Conservation (phyloP, 2,329 filamentous ascomycete species). For the Paecilomyces sp. region DNA sequence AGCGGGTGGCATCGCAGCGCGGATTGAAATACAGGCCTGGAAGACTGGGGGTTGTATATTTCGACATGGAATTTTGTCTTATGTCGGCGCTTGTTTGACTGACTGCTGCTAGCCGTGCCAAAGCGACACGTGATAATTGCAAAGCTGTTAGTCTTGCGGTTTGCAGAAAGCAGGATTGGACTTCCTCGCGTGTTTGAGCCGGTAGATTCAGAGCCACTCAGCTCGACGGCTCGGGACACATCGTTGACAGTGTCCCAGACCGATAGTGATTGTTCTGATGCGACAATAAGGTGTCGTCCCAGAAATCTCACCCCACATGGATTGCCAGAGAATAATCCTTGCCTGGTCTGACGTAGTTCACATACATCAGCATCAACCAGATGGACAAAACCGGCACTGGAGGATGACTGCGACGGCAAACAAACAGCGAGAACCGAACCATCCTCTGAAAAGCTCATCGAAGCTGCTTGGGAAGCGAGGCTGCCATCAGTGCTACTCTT, state of each 20-base stretch:
- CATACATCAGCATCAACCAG: slow-evolving; percentile 69
- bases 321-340: slow-evolving; percentile 59
- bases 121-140: slow-evolving; percentile 51
- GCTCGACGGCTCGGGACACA: slow-evolving; percentile 60
- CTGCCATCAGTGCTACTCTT: slow-evolving; percentile 30
- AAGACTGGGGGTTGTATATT: slow-evolving; percentile 58
- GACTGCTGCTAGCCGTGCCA: slow-evolving; percentile 13
- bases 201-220: slow-evolving; percentile 35
- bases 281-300: slow-evolving; percentile 64
- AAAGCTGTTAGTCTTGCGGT: slow-evolving; percentile 58
- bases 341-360: slow-evolving; percentile 57
- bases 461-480: slow-evolving; percentile 45
- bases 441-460: slow-evolving; percentile 73
- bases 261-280: slow-evolving; percentile 61
- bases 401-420: slow-evolving; percentile 30
- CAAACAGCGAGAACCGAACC: slow-evolving; percentile 71
- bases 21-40: slow-evolving; percentile 52
- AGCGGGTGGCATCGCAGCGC: slow-evolving; percentile 54
- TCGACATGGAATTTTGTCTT: slow-evolving; percentile 43
- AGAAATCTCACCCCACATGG: slow-evolving; percentile 65
- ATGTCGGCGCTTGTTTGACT: slow-evolving; percentile 40
- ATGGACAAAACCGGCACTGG: slow-evolving; percentile 58
- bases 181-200: slow-evolving; percentile 3
- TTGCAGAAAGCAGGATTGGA: slow-evolving; percentile 55
- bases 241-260: slow-evolving; percentile 83